Evolutionary conservation across 2,329 filamentous ascomycete species (phyloP).

Genomic region (Xylaria sp.): DNA sequence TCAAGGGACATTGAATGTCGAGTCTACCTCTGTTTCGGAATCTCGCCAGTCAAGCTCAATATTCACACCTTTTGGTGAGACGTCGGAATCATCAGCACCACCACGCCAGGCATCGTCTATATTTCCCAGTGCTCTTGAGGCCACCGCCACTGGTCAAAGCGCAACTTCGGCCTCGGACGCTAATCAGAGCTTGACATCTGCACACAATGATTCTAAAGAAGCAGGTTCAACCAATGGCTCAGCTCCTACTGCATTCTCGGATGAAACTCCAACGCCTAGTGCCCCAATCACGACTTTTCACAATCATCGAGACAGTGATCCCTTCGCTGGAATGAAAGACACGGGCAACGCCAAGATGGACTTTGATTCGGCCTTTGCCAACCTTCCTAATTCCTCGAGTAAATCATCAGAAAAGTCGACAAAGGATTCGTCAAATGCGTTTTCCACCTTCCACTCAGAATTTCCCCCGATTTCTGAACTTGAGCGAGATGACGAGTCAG

Average conservation of each 20-base stretch:
- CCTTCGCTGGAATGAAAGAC: slow-evolving; percentile 62
- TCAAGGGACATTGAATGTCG: slow-evolving; percentile 66
- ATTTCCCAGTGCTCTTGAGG: slow-evolving; percentile 56
- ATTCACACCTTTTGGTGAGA: slow-evolving; percentile 75
- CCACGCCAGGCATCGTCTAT: slow-evolving; percentile 83
- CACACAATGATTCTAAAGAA: slow-evolving; percentile 42
- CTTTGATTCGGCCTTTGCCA: slow-evolving; percentile 86
- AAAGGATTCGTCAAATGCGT: slow-evolving; percentile 56
- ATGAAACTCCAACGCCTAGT: slow-evolving; percentile 50
- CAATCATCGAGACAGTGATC: slow-evolving; percentile 53
- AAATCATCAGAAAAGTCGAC: slow-evolving; percentile 58
- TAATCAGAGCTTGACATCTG: slow-evolving; percentile 45
- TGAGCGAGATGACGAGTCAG: slow-evolving; percentile 83
- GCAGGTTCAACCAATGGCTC: slow-evolving; percentile 48
- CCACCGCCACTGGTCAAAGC: slow-evolving; percentile 51
- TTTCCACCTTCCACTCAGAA: slow-evolving; percentile 73
- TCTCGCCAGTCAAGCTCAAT: slow-evolving; percentile 81
- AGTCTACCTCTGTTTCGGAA: slow-evolving; percentile 73
- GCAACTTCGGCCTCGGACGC: slow-evolving; percentile 48
- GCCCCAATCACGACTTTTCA: slow-evolving; percentile 44
- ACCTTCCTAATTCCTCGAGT: slow-evolving; percentile 67
- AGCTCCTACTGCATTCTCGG: slow-evolving; percentile 64
- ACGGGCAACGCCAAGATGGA: slow-evolving; percentile 77
- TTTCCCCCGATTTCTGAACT: slow-evolving; percentile 95
- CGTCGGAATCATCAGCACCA: slow-evolving; percentile 76